Evolutionary conservation across 148 eudicot genomes (phyloP), one percentile per base, ranked within the genome.

Genomic region (Oxyria digyna): DNA sequence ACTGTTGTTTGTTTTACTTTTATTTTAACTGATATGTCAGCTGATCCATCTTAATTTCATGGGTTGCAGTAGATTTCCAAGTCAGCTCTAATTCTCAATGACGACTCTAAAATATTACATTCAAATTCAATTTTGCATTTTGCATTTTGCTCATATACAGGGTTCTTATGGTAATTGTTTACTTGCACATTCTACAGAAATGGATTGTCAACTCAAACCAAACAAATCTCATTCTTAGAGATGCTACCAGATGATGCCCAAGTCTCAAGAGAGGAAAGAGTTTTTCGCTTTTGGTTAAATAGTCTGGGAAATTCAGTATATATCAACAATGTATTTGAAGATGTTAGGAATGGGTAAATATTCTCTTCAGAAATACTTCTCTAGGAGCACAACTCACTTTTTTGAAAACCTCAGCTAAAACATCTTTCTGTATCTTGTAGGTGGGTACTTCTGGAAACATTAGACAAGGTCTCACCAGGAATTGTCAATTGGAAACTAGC

Each of bases 401-500:
- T 59, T 59, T 59, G 20, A 13, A 10, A 45, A 17, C 23, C 9
- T 42, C 10, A 46, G 41, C 32, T 45, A 12, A 54, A 52, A 17
- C 33, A 43, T 59, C 37, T 69, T 35, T 59, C 20, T 55, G 73
- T 67, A 64, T 66, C n/a, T 50, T 79, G 72, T 83, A 95, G 99
- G 79, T 95, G 99, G 99, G 55, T 95, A 74, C 96, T 95, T 38
- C 77, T 95, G 52, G 85, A 91, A 82, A 87, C 99, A 32, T 87
- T 95, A 67, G 97, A 88, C 80, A 91, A 91, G 84, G 81, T 87
- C 59, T 95, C 99, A 38, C 96, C 97, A 59, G 96, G 96, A 29
- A 95, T 88, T 49, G 97, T 95, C 70, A 91, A 91, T 33, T 95
- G 99, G 99, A 95, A 91, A 80, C 31, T 81, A 54, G 99, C 99